Evolutionary conservation across 2,329 filamentous ascomycete species (phyloP), one percentile per base, ranked within the genome.

Genomic region (Aspergillus versicolor): DNA sequence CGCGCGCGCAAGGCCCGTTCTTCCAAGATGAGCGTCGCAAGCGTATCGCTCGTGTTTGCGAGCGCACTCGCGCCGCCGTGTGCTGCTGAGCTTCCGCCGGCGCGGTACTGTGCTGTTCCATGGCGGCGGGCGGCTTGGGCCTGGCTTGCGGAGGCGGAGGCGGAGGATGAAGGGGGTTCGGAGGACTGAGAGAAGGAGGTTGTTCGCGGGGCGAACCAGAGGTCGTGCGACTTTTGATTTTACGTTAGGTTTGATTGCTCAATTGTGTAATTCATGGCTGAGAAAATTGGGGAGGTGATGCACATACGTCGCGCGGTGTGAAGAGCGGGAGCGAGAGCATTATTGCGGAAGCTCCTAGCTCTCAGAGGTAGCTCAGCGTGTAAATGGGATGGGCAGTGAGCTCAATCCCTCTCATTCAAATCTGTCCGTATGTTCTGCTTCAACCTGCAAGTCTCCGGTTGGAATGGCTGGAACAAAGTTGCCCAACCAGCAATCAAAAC

Each of bases 1-100:
- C 93, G 90, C 8, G 88, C 83, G 54, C 88, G 84, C 62, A 95
- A 82, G 57, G 86, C 83, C 59, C 86, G 83, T 76, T 97, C 94
- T 70, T 97, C 93, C 42, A 85, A 78, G 24, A 84, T 81, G 11
- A 96, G 84, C 2, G 87, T 81, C 9, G 88, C 84, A 3, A 96
- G 85, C 2, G 83, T 81, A 24, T 74, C 87, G 69, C 86, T 40
- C 43, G 52, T 21, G 21, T 34, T 37, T n/a, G 45, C 8, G 45
- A 38, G 19, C 7, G n/a, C 12, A 8, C 37, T 21, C 7, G 13
- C 17, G 2, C 34, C 24, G 27, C 8, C 12, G n/a, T 34, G 60
- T 43, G 63, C 60, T 52, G 41, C 6, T 27, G 52, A 19, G 15
- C 22, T 19, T 8, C 27, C 44, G 8, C 30, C 42, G 32, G 32